phyloP scores from a whole-genome alignment of 768 basidiomycete species.

The Tulasnella sp. region DNA sequence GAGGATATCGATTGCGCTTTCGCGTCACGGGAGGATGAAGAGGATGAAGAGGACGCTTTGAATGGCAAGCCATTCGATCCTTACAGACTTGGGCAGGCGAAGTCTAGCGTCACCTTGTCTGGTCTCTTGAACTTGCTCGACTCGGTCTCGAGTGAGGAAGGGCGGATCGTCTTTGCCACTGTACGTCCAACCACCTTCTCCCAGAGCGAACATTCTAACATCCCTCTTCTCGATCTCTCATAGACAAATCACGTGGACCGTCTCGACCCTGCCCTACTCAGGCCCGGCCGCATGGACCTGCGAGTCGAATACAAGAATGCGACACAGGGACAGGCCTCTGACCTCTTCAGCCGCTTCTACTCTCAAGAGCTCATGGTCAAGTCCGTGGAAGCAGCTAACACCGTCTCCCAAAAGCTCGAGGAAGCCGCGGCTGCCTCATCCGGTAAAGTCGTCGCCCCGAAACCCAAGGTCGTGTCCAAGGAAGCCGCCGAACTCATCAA shows the following conservation, averaged over 20 bases:
- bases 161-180: constrained; percentile 68
- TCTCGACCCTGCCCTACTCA: constrained; percentile 81
- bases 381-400: neutral
- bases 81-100: neutral
- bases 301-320: constrained; percentile 81
- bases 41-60: constrained; percentile 1
- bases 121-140: constrained; percentile 78
- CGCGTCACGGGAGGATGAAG: constrained; percentile 42
- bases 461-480: neutral
- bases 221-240: neutral
- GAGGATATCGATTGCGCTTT: constrained; percentile 90
- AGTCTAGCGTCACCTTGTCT: constrained; percentile 45
- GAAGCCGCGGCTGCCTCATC: neutral
- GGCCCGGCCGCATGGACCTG: constrained; percentile 80
- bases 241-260: constrained; percentile 84
- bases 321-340: constrained; percentile 74
- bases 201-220: neutral
- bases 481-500: constrained; percentile 9
- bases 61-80: constrained; percentile 4
- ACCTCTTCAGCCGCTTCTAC: constrained; percentile 84
- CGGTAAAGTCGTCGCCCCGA: neutral
- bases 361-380: constrained; percentile 29
- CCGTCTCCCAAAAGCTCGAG: neutral
- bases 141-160: constrained; percentile 74
- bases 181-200: constrained; percentile 36